These are phyloP conservation scores for Marasmius oreades DNA, from an alignment of 1,284 basidiomycete species.

Conservation along the genomic window DNA sequence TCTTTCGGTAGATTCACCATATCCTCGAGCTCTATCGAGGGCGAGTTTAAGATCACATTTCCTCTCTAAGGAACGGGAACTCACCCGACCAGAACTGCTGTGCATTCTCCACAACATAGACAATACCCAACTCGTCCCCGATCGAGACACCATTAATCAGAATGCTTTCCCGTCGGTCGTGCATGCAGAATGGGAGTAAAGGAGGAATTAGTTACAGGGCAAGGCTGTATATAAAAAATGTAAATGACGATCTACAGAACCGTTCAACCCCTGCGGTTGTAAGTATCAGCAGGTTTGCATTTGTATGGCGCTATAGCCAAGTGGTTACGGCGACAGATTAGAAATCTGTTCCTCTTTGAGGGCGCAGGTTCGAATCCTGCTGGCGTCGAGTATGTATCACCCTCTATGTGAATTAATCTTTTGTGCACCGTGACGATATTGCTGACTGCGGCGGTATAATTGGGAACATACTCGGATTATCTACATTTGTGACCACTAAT, in stretches of 20 bases:
- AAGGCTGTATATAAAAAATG: neutral
- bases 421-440: too few relatives aligned
- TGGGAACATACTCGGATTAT: too few relatives aligned
- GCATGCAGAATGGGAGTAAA: neutral
- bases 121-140: slow-evolving; percentile 60
- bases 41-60: slow-evolving; percentile 1
- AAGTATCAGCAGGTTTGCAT: neutral
- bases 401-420: too few relatives aligned
- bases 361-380: slow-evolving; percentile 73
- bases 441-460: too few relatives aligned
- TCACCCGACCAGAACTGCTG: slow-evolving; percentile 86
- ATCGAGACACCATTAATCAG: slow-evolving; percentile 26
- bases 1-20: slow-evolving; percentile 66
- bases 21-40: slow-evolving; percentile 74
- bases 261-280: neutral
- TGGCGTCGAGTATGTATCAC: slow-evolving; percentile 56
- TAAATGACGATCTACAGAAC: neutral
- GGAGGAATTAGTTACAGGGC: neutral
- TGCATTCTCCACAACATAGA: slow-evolving; percentile 76
- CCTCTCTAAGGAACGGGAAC: slow-evolving; percentile 23
- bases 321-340: slow-evolving; percentile 49
- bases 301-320: slow-evolving; percentile 41
- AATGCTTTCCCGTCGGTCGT: slow-evolving; percentile 5
- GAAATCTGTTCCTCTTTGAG: slow-evolving; percentile 58
- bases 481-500: too few relatives aligned